phyloP scores from a whole-genome alignment of 2,329 filamentous ascomycete species.

The Byssoonygena ceratinophila region DNA sequence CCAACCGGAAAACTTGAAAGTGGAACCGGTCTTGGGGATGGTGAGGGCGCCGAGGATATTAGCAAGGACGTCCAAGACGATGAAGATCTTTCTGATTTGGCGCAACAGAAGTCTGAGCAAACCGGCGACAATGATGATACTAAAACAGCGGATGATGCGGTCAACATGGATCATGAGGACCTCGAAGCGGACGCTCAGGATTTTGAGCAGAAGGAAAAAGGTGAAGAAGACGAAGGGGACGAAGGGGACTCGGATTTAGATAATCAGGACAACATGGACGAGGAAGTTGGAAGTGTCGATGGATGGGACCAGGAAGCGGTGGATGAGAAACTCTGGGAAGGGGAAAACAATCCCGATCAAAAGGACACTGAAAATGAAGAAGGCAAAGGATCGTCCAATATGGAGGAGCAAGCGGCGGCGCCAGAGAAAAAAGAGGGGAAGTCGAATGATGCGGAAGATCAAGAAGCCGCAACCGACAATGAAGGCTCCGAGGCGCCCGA shows the following conservation, averaged over 20 bases:
- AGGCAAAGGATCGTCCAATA: conserved; percentile 41
- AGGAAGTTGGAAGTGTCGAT: conserved; percentile 83
- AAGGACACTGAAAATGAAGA: conserved; percentile 67
- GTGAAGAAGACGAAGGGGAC: no score
- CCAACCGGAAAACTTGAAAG: conserved; percentile 72
- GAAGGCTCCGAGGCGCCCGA: conserved; percentile 39
- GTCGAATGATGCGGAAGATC: conserved; percentile 45
- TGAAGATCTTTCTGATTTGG: conserved; percentile 83
- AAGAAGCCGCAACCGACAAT: conserved; percentile 50
- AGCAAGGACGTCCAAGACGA: conserved; percentile 93
- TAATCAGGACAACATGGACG: conserved; percentile 62
- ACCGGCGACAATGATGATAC: conserved; percentile 31
- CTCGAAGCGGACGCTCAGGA: conserved; percentile 76
- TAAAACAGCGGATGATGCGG: conserved; percentile 38
- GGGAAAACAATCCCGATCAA: conserved; percentile 54
- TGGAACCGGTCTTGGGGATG: conserved; percentile 88
- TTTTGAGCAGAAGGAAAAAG: conserved; percentile 41
- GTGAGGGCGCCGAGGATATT: conserved; percentile 91
- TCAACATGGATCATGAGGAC: conserved; percentile 65
- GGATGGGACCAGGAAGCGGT: conserved; percentile 80
- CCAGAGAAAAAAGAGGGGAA: conserved; percentile 46
- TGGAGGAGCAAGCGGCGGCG: conserved; percentile 51
- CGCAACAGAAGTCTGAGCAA: conserved; percentile 64
- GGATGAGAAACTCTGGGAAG: conserved; percentile 99
- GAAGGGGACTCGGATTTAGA: conserved; percentile 49